Percentiles rank a stretch among this genome's conserved stretches.
Conservation (phyloP, 306 rosid species). For the Rosa chinensis region DNA sequence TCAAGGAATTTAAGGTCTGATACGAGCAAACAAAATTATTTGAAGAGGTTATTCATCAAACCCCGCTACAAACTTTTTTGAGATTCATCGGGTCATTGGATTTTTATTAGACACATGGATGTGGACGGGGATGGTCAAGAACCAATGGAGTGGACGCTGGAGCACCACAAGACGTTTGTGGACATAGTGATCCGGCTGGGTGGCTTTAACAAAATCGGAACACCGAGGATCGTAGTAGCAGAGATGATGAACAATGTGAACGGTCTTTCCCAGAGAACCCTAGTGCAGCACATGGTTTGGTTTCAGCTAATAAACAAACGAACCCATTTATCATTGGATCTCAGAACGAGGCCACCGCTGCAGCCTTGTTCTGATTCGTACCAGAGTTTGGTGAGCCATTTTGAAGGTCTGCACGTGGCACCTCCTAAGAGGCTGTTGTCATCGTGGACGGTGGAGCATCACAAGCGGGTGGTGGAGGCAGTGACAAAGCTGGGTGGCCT, state of each 20-base stretch:
- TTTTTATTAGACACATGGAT: not conserved
- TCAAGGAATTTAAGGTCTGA: not conserved
- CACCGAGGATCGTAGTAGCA: not conserved
- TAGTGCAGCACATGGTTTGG: constrained; percentile 2
- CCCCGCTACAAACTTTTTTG: not conserved
- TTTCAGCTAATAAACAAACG: not conserved
- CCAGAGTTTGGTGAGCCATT: not conserved
- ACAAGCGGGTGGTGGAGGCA: constrained; percentile 2
- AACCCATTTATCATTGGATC: not conserved
- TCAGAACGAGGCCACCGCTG: not conserved
- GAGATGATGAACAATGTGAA: not conserved
- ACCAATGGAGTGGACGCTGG: not conserved
- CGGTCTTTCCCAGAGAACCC: not conserved
- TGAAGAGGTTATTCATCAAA: not conserved
- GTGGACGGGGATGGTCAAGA: not conserved
- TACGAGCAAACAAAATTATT: not conserved
- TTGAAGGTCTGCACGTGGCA: not conserved
- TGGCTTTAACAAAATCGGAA: not conserved
- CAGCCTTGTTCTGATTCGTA: not conserved
- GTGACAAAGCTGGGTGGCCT: not conserved
- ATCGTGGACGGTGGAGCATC: constrained; percentile 2
- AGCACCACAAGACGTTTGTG: not conserved
- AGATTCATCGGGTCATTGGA: not conserved
- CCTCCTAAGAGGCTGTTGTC: not conserved
- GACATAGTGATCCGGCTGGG: not conserved